Evolutionary conservation across 495 filamentous ascomycete species (phyloP).

Genomic region (Lophiostoma macrostomum): DNA sequence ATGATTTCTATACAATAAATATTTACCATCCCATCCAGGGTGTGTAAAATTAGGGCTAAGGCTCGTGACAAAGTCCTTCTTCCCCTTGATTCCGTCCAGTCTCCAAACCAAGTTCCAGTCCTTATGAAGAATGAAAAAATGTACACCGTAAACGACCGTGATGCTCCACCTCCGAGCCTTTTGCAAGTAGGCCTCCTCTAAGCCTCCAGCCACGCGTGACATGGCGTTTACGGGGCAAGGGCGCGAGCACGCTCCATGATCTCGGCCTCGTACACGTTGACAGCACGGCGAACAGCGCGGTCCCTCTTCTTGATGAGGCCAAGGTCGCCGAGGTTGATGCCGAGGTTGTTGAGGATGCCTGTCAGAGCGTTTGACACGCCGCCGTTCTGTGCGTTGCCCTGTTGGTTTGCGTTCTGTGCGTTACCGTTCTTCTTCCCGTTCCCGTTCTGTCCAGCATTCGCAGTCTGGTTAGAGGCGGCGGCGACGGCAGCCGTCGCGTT

Average conservation of each 20-base stretch:
- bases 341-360: not conserved
- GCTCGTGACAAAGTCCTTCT: not conserved
- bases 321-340: not conserved
- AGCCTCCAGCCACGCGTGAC: not conserved
- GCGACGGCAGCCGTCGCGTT: not conserved
- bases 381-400: not conserved
- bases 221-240: not conserved
- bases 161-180: not conserved
- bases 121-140: not conserved
- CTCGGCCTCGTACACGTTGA: conserved; percentile 2
- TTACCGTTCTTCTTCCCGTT: not conserved
- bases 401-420: not conserved
- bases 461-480: not conserved
- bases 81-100: not conserved
- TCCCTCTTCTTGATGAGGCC: not conserved
- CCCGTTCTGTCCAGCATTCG: not conserved
- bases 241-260: not conserved
- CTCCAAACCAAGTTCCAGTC: conserved; percentile 6
- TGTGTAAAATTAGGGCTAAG: not conserved
- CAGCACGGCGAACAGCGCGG: conserved; percentile 2
- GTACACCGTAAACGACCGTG: conserved; percentile 1
- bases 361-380: not conserved
- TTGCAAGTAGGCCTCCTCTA: not conserved
- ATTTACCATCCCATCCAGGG: conserved; percentile 7
- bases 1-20: conserved; percentile 4